Evolutionary conservation across 148 eudicot genomes (phyloP), one percentile per base, ranked within the genome.

Genomic region (Rheum nobile): DNA sequence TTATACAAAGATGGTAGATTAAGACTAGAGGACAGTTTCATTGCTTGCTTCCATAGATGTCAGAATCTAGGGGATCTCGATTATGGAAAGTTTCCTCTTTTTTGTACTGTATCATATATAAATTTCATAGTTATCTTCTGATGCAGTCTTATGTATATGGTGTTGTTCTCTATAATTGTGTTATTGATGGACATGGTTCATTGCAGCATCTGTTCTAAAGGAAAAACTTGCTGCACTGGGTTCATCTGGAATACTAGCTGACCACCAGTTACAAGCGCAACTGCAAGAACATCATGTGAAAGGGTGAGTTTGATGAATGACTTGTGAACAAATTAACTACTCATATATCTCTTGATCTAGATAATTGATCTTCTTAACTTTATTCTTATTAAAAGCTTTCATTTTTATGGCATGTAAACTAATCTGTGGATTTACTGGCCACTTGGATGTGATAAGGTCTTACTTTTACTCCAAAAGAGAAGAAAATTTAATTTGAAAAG

Each of bases 201-300:
- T 77, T 81, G 77, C 89, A 95, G 98, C 98, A 72, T 95, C 98
- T 80, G 96, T 90, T 71, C 82, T 95, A 77, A 95, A 95, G 88
- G 98, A 95, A 83, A 95, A 95, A 80, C 97, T 95, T 78, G 88
- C 97, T 31, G 67, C 97, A 75, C 90, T 95, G 78, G 98, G 98
- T 67, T 84, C 97, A 74, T 95, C 98, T 72, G 98, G 97, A 75
- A 81, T 95, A 74, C 83, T 95, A 85, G 98, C 98, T 75, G 98
- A 95, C 39, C 98, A 91, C 79, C 98, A 95, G 79, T 91, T 95
- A 77, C 96, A 95, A 81, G 89, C 98, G 28, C 98, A 91, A 82
- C 77, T 95, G 76, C 97, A 95, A 85, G 98, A 95, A 79, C 97
- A 88, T 61, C 89, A 95, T 84, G 72, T 87, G 80, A 95, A 91